Evolutionary conservation across 768 basidiomycete genomes (phyloP), one percentile per base, ranked within the genome.

Genomic region (Tylopilus cervinicoccineus): DNA sequence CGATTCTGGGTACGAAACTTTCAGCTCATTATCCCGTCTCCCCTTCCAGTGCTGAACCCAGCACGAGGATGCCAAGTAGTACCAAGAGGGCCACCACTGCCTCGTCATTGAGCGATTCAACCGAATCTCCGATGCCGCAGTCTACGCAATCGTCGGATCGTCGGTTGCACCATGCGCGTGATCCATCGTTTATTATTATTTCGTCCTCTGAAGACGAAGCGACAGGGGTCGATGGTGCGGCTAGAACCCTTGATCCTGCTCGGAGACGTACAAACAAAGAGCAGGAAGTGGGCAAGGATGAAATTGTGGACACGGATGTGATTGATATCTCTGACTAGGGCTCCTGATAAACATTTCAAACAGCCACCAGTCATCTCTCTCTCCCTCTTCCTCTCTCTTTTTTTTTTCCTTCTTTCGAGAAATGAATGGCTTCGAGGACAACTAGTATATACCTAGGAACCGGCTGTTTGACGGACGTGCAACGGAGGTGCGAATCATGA

Each of bases 271-370:
- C 20, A 33, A 39, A 34, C 11, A 55, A 48, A 17, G 7, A 24
- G 38, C 50, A 23, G 34, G 28, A 16, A 61, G 68, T 54, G 68
- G 76, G 29, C 53, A 20, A 55, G 22, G 55, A 63, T 61, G 71
- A 55, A 67, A 76, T 28, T 55, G 17, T 53, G 11, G 59, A 65
- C 22, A 67, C 64, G 16, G 78, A 81, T 22, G 70, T 87, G 24
- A 80, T 88, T 56, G 78, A 82, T 48, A 67, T 88, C 33, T 81
- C 76, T 39, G 54, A 60, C 40, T 61, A 61, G 47, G 28, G 31
- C 32, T 24, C 11, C 36, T 17, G n/a, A 9, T 26, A 4, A 22
- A n/a, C n/a, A n/a, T n/a, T n/a, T n/a, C n/a, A n/a, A n/a, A n/a
- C n/a, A n/a, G n/a, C n/a, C n/a, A n/a, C n/a, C n/a, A n/a, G n/a